Evolutionary conservation across 2,329 filamentous ascomycete genomes (phyloP), one percentile per base, ranked within the genome.

Genomic region (Cytospora piceicola): DNA sequence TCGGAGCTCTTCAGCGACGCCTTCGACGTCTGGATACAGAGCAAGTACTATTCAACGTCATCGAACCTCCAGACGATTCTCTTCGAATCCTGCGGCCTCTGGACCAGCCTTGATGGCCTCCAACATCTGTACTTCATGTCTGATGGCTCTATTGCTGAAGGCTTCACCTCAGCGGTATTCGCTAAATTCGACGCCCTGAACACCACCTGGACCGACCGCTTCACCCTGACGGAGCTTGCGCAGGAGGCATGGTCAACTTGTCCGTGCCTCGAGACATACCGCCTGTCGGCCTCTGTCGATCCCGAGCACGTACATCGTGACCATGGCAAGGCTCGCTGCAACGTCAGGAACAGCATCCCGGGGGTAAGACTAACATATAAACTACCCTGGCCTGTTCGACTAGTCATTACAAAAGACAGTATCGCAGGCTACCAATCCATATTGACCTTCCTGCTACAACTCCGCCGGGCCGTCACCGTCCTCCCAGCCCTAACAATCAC

Each of bases 371-470:
- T 94, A 27, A 82, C 83, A 54, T 95, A 93, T 73, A 83, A 86
- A 2, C 83, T 95, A 63, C 79, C 85, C 8, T 90, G 87, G 87
- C 82, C 87, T 1, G 79, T 88, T 20, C 84, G 83, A 63, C 94
- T 97, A 72, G 86, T 97, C 32, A 81, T 97, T 54, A 88, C 88
- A 1, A 84, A 87, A 55, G 80, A 84, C 3, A 87, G 87, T 8
- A 82, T 93, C 27, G 73, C 77, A 0, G 81, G 84, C 3, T 96
- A 97, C 72, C 90, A 92, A 71, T 80, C 84, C 29, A 79, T 94
- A 4, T 93, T 92, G 70, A 89, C 87, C 0, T 84, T 97, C 11
- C 82, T 96, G 0, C 82, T 96, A 34, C 94, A 97, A 74, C 80
- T 92, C 30, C 88, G 89, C 61, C 85, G 93, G 56, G 90, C 91